Base-by-base conservation (phyloP, 805 yeast genomes). In the Cyberlindnera misumaiensis region DNA sequence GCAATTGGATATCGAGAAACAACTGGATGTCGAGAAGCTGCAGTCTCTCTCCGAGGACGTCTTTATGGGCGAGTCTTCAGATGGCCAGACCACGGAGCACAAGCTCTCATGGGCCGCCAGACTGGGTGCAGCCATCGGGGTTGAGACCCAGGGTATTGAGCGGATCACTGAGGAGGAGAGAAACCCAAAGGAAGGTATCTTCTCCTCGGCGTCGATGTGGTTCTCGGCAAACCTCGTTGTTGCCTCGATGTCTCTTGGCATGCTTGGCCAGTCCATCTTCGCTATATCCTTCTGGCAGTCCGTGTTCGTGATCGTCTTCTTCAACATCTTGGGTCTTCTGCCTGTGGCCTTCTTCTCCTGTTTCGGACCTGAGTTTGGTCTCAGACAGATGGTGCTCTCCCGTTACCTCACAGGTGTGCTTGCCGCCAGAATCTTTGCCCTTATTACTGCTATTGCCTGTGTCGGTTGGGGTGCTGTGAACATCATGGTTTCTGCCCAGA, bases 381-480 rank as follows among this genome's bases (percentile, higher is more conserved):
- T 89, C 46, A 80, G 97, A 63, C 96, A 89, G 61, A 82, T 88
- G 84, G 72, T 85, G 28, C 55, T 88, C 41, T 77, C 95, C 10
- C 73, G 90, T 49, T 88, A 70, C 62, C 71, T 87, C 51, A 71
- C 80, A 45, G 97, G 97, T 46, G 77, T 81, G 61, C 58, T 67
- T 25, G 80, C 83, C 34, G 80, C 83, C 63, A 75, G 95, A 59
- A 70, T 87, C 41, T 82, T 86, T 54, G 80, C 94, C 9, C 60
- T 81, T 33, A 68, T 89, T 58, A 87, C 88, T 57, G 73, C 79
- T 53, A 61, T 89, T 45, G 89, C 95, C 20, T 85, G 95, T 73
- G 76, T 88, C 40, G 96, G 97, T 52, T 89, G 97, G 97, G 84
- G 93, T 62, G 86, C 95, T 9, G 90, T 87, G 34, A 89, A 89